These are phyloP conservation scores for Sarcodon sp. DNA, from an alignment of 768 basidiomycete genomes.

Conservation along the genomic window DNA sequence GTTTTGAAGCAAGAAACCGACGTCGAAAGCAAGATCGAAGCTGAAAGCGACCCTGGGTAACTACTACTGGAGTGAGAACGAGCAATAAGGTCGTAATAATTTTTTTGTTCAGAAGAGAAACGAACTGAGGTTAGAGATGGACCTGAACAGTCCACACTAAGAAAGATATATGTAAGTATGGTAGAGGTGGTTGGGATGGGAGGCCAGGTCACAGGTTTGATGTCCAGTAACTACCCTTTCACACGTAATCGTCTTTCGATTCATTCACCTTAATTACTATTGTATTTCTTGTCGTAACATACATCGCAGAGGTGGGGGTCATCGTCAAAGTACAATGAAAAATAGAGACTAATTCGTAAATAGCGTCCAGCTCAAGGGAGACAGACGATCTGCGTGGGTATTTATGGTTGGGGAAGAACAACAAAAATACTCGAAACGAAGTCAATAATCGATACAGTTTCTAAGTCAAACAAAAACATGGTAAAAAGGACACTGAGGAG, in stretches of 20 bases:
- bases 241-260: no score
- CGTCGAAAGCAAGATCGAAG: conserved; percentile 17
- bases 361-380: no score
- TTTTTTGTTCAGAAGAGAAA: conserved; percentile 15
- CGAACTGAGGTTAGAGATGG: conserved; percentile 8
- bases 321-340: no score
- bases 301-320: no score
- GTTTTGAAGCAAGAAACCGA: conserved; percentile 7
- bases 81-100: conserved; percentile 25
- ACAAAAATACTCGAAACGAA: conserved; percentile 2
- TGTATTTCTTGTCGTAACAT: no score
- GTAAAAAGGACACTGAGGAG: not conserved
- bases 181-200: conserved; percentile 22
- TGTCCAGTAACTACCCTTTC: no score
- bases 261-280: no score
- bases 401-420: not conserved
- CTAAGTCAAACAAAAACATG: not conserved
- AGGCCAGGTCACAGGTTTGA: conserved; percentile 26
- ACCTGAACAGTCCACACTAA: no score
- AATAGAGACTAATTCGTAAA: no score
- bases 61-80: conserved; percentile 22
- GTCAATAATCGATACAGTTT: not conserved
- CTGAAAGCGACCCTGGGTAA: conserved; percentile 21
- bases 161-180: no score
- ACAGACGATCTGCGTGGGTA: no score